Percentiles rank a stretch among this genome's conserved stretches.
These are phyloP conservation scores for Phoma herbarum DNA, from an alignment of 2,329 filamentous ascomycete species.

Conservation along the genomic window DNA sequence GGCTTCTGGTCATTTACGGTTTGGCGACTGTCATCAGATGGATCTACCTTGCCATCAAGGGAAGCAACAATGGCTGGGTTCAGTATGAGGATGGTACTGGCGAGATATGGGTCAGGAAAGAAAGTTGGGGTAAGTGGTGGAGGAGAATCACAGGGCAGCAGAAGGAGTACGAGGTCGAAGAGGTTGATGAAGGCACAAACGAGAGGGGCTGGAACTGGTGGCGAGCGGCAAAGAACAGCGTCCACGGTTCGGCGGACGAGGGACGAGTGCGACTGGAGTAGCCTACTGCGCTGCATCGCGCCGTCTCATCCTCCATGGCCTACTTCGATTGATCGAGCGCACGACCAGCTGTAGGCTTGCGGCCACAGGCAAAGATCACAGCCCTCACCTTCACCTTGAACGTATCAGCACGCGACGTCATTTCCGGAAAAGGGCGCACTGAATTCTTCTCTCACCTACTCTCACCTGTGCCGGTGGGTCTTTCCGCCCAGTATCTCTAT, in stretches of 20 bases:
- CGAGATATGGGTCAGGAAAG: conserved; percentile 44
- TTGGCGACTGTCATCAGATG: conserved; percentile 29
- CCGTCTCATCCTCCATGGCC: no score
- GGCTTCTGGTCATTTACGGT: conserved; percentile 48
- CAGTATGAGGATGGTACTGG: conserved; percentile 41
- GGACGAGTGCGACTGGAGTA: conserved; percentile 16
- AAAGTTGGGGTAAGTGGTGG: conserved; percentile 45
- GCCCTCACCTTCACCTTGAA: conserved; percentile 3
- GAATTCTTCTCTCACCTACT: conserved; percentile 1
- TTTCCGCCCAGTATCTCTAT: neutral
- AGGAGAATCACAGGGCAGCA: conserved; percentile 31
- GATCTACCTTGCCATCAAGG: conserved; percentile 24
- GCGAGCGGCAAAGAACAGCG: conserved; percentile 21
- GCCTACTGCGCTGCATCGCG: neutral
- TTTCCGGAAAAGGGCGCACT: neutral
- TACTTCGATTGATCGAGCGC: neutral
- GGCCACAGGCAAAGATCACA: no score
- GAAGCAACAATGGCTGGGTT: conserved; percentile 38
- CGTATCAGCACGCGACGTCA: neutral
- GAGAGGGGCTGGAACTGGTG: conserved; percentile 37
- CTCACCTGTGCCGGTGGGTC: neutral
- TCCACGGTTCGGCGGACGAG: conserved; percentile 13
- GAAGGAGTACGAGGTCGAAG: conserved; percentile 38
- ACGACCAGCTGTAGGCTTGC: no score
- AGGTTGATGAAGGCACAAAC: conserved; percentile 39